Evolutionary conservation across 768 basidiomycete genomes (phyloP).

Genomic region (Mycena crocata): DNA sequence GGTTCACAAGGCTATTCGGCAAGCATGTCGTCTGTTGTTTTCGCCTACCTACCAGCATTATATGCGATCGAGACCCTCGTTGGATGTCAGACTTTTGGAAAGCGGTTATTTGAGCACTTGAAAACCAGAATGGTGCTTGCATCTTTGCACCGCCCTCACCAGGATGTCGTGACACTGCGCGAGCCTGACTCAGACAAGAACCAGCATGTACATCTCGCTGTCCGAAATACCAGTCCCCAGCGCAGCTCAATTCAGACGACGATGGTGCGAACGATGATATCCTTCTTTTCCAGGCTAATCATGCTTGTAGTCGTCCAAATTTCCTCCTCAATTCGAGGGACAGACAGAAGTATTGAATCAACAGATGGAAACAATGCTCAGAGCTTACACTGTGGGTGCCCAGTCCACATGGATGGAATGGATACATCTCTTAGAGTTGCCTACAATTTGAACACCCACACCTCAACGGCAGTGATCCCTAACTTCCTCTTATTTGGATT

Average conservation of each 20-base stretch:
- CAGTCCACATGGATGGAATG: constrained; percentile 37
- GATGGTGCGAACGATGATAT: constrained; percentile 28
- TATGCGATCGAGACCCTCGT: constrained; percentile 19
- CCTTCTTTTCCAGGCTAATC: neutral
- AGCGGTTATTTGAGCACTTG: constrained; percentile 8
- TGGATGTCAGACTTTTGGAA: constrained; percentile 24
- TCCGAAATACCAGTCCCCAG: constrained; percentile 54
- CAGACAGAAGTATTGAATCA: constrained; percentile 47
- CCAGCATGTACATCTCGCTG: constrained; percentile 53
- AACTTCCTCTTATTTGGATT: constrained; percentile 35
- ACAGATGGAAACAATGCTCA: constrained; percentile 40
- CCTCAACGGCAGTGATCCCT: constrained; percentile 28
- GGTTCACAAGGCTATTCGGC: neutral
- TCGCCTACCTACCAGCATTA: constrained; percentile 15
- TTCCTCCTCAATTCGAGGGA: constrained; percentile 53
- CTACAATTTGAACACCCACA: constrained; percentile 36
- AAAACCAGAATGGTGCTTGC: constrained; percentile 2
- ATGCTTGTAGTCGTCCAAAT: constrained; percentile 53
- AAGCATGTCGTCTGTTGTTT: constrained; percentile 4
- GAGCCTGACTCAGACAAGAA: too few species aligned
- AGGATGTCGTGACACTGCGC: too few species aligned
- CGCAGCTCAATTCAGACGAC: constrained; percentile 46
- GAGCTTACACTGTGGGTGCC: constrained; percentile 24
- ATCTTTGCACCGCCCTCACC: constrained; percentile 40
- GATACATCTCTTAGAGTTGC: constrained; percentile 41